Conservation (phyloP, 169 alveolate species). For the Cryptosporidium viatorum region DNA sequence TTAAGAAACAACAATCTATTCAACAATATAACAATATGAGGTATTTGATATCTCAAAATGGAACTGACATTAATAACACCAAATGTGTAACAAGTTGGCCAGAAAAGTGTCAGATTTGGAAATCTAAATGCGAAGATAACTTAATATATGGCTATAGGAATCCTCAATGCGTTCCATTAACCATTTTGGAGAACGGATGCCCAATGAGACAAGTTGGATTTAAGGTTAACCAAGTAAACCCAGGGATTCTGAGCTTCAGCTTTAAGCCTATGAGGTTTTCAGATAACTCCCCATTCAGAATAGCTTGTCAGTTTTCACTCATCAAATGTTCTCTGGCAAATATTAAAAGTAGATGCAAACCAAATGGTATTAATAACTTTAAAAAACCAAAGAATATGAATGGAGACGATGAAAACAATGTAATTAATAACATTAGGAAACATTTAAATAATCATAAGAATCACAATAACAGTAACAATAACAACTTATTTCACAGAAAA, state of each 20-base stretch:
- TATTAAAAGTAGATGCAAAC: constrained; percentile 8
- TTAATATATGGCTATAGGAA: constrained; percentile 44
- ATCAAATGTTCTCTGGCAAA: constrained; percentile 57
- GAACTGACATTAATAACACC: background rate
- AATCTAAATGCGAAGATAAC: constrained; percentile 71
- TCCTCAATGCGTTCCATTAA: constrained; percentile 45
- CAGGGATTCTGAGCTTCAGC: constrained; percentile 61
- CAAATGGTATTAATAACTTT: background rate
- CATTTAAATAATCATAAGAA: background rate
- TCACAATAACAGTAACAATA: background rate
- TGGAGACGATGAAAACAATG: background rate
- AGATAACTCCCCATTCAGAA: constrained; percentile 58
- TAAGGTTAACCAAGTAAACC: constrained; percentile 37
- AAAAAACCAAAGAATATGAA: background rate
- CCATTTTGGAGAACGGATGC: constrained; percentile 57
- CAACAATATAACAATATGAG: constrained; percentile 35
- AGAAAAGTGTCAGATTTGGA: constrained; percentile 67
- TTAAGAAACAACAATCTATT: constrained; percentile 17
- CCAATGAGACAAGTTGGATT: constrained; percentile 73
- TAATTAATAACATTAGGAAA: background rate
- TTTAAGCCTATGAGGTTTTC: constrained; percentile 65
- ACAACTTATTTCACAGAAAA: background rate
- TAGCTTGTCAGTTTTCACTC: constrained; percentile 62
- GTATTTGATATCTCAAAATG: background rate
- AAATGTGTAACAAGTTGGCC: constrained; percentile 73